phyloP scores from a whole-genome alignment of 306 rosid genomes.

The Acacia crassicarpa region DNA sequence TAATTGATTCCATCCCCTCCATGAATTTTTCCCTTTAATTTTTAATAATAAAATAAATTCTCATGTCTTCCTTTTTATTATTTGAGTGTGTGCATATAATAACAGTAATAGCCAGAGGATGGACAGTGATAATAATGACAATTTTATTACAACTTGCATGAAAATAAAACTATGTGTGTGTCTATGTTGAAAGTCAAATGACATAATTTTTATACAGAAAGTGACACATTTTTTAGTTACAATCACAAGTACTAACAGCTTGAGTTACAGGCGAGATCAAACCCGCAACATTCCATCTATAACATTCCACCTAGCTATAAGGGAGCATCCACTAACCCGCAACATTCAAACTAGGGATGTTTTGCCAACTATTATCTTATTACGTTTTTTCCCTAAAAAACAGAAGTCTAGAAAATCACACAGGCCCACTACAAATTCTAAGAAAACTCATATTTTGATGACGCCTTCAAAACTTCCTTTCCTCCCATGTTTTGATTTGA shows the following conservation, averaged over 20 bases:
- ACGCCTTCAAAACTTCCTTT: no score
- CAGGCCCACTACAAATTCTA: not conserved
- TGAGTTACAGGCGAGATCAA: no score
- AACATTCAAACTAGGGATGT: no score
- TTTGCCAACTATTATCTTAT: no score
- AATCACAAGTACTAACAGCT: rapidly evolving
- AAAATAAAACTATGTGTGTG: not conserved
- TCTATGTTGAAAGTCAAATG: not conserved
- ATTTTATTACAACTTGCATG: no score
- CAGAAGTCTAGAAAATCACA: not conserved
- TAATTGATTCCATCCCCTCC: not conserved
- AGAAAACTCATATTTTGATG: no score
- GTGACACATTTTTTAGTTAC: not conserved
- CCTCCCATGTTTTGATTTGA: no score
- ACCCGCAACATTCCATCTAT: no score
- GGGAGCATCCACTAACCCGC: no score
- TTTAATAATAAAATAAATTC: not conserved
- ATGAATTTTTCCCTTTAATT: not conserved
- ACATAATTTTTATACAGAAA: no score
- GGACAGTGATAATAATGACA: not conserved
- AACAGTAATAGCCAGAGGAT: not conserved
- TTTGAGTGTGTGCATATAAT: not conserved
- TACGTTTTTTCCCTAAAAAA: no score
- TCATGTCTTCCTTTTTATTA: not conserved
- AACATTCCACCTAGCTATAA: no score